Evolutionary conservation across 2,329 filamentous ascomycete genomes (phyloP).

Genomic region (Neoscytalidium dimidiatum): DNA sequence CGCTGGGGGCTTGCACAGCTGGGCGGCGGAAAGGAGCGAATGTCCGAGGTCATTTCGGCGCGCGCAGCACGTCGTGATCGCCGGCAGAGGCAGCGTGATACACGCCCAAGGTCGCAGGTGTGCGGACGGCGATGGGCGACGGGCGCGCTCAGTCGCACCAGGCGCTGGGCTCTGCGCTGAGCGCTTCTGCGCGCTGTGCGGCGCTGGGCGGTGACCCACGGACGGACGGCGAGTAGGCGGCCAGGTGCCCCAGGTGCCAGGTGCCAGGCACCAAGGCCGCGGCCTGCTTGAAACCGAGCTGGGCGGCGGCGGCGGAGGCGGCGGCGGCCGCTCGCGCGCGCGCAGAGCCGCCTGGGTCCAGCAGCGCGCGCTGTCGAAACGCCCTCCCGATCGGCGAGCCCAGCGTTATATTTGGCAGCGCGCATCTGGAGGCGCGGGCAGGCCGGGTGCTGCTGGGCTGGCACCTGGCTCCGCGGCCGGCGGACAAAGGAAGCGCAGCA

Average conservation of each 20-base stretch:
- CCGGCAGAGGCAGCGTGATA: background rate
- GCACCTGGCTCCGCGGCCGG: no score
- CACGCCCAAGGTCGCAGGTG: background rate
- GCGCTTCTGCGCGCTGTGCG: background rate
- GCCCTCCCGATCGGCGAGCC: constrained; percentile 6
- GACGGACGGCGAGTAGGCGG: background rate
- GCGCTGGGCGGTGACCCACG: background rate
- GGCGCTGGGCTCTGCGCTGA: background rate
- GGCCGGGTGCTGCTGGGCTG: background rate
- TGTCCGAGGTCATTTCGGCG: constrained; percentile 17
- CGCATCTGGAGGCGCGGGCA: background rate
- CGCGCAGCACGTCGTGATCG: constrained; percentile 11
- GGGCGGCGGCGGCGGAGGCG: no score
- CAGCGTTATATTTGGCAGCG: constrained; percentile 12
- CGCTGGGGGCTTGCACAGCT: background rate
- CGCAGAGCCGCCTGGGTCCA: constrained; percentile 9
- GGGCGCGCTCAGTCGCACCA: background rate
- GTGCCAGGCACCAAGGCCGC: background rate
- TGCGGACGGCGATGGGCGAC: background rate
- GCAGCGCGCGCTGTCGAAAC: background rate
- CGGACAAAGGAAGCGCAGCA: constrained; percentile 14
- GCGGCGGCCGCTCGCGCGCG: background rate
- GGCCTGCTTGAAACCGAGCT: constrained; percentile 1
- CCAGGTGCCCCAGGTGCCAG: background rate
- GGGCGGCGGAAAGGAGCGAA: constrained; percentile 10